Base-by-base conservation (phyloP, 2,329 filamentous ascomycete species). In the Phyllosticta capitalensis region DNA sequence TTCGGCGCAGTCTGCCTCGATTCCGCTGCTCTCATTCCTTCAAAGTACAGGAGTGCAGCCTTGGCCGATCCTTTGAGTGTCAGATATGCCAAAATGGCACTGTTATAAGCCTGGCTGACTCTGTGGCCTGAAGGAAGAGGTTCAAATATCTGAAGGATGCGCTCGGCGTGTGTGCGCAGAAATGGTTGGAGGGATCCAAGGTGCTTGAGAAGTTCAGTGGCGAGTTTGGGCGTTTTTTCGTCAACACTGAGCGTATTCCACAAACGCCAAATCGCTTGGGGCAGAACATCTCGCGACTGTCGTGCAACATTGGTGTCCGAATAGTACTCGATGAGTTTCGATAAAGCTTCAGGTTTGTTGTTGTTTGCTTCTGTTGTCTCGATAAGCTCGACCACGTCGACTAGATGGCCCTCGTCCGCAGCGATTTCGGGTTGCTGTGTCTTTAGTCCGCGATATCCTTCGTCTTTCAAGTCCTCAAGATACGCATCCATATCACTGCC, bases 51-150 rank as follows among this genome's bases (percentile, higher is more conserved):
- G 14, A 65, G 59, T 10, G 74, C 68, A 10, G 77, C 72, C 3
- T 65, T 64, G 2, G 72, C 71, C 14, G 74, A 61, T 61, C 75
- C 68, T 20, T 72, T 67, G 17, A 77, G 67, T n/a, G 64, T 67
- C 24, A 81, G 63, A 61, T 78, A 74, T 21, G 80, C 75, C 51
- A 70, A 69, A 21, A 79, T 73, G 24, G 76, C 72, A 49, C 71
- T 66, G 56, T 72, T 66, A 65, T 81, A 83, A 56, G 79, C 75
- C 4, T 7, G 69, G 64, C 2, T 69, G 72, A 24, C 78, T n/a
- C 14, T 45, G 38, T n/a, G 75, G 45, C 72, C 58, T 9, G 70
- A 58, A 1, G 61, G 22, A 24, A 81, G 72, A 3, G 63, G 60
- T 28, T 76, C 66, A 64, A 83, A 83, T 9, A 83, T 61, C n/a